phyloP scores from a whole-genome alignment of 495 filamentous ascomycete genomes.

The Lasiosphaeriaceae sp. region DNA sequence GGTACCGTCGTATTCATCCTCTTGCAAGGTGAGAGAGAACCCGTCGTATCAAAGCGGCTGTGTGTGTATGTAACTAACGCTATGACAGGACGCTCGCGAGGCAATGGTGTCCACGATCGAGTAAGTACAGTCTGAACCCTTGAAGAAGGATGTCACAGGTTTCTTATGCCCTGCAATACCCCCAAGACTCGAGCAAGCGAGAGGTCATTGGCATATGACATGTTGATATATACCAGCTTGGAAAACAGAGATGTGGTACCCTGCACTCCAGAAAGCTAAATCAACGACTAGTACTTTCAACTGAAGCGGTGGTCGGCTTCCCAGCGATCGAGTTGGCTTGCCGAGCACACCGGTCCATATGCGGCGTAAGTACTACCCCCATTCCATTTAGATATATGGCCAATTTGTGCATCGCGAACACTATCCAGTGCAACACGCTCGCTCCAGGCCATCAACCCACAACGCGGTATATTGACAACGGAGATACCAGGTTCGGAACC shows the following conservation, averaged over 20 bases:
- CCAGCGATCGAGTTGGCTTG: slow-evolving; percentile 61
- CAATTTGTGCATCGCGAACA: neutral
- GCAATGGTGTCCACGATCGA: slow-evolving; percentile 27
- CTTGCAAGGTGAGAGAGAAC: slow-evolving; percentile 57
- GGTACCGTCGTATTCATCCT: slow-evolving; percentile 77
- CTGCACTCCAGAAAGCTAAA: too few relatives aligned
- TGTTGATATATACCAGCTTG: too few relatives aligned
- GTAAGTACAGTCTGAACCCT: slow-evolving; percentile 12
- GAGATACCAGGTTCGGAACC: slow-evolving; percentile 68
- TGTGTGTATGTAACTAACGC: slow-evolving; percentile 11
- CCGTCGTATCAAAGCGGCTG: neutral
- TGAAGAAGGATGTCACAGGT: neutral
- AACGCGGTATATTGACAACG: slow-evolving; percentile 5
- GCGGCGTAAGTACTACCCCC: slow-evolving; percentile 57
- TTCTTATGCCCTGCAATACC: too few relatives aligned
- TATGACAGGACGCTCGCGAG: slow-evolving; percentile 34
- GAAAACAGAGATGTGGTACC: too few relatives aligned
- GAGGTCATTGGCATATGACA: too few relatives aligned
- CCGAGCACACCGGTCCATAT: slow-evolving; percentile 62
- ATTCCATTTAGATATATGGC: neutral
- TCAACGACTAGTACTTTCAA: slow-evolving; percentile 68
- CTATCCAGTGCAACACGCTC: slow-evolving; percentile 3
- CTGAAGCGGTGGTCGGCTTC: slow-evolving; percentile 71
- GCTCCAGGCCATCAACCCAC: neutral
- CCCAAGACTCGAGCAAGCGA: too few relatives aligned